Percentiles rank a stretch among this genome's conserved stretches.
Evolutionary conservation across 2,329 filamentous ascomycete genomes (phyloP).

Genomic region (Pseudogymnoascus verrucosus): DNA sequence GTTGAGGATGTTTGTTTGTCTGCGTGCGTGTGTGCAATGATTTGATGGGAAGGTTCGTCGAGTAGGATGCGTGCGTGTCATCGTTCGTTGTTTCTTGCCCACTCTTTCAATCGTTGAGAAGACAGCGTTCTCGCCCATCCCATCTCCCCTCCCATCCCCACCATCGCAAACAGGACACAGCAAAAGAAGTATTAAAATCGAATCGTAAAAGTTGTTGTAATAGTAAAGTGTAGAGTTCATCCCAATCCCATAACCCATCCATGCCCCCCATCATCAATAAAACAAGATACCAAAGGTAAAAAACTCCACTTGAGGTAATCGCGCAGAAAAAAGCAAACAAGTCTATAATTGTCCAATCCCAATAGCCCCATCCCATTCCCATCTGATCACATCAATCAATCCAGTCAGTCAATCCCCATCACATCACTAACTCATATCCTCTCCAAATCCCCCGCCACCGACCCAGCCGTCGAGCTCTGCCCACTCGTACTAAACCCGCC

Average conservation of each 20-base stretch:
- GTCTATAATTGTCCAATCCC: background rate
- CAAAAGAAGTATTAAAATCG: background rate
- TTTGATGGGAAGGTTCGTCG: too few species aligned
- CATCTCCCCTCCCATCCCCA: background rate
- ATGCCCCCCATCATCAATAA: background rate
- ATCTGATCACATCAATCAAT: background rate
- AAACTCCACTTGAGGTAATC: background rate
- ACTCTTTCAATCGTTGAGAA: too few species aligned
- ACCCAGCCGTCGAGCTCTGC: background rate
- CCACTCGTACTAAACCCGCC: conserved; percentile 39
- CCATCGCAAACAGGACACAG: background rate
- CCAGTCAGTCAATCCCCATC: too few species aligned
- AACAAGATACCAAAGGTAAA: background rate
- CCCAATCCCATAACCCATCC: background rate
- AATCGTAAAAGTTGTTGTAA: background rate
- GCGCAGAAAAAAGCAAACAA: background rate
- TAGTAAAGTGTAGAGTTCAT: background rate
- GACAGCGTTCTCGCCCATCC: too few species aligned
- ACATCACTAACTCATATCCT: background rate
- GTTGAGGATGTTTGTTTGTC: too few species aligned
- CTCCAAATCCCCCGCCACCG: background rate
- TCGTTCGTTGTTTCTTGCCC: too few species aligned
- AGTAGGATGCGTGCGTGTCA: too few species aligned
- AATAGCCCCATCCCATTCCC: background rate
- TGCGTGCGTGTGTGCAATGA: too few species aligned